Evolutionary conservation across 306 rosid genomes (phyloP), one percentile per base, ranked within the genome.

Genomic region (Inga laurina): DNA sequence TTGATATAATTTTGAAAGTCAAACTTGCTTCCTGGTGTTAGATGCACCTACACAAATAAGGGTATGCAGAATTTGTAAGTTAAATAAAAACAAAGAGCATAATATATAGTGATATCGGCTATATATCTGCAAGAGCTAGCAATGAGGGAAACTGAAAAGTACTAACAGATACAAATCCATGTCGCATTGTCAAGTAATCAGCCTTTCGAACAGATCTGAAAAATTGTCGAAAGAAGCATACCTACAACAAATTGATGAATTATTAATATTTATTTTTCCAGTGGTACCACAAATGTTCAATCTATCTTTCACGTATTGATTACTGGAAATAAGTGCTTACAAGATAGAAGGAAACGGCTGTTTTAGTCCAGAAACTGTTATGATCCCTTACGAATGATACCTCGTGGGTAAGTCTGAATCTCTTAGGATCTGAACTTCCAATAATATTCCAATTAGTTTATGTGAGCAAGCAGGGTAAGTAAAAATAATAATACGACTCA

Each of bases 1-100:
- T 91, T 93, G 87, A 96, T 96, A 76, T 96, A 96, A 52, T 96
- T 96, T 76, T 96, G 99, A 83, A 96, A 96, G 88, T 96, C 90
- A 82, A 96, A 96, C 83, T 92, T 96, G 84, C 98, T 93, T 77
- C 98, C 98, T 4, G 99, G 97, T 59, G 97, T 93, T 84, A 96
- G 91, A 86, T 96, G 99, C 46, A 96, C 99, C 99, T 96, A 82
- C 35, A 22, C 10, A 84, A 72, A 34, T 69, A 24, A 43, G 69
- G 59, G 62, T 14, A 21, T 22, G 27, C 4, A n/a, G 44, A 43
- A 73, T 34, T 24, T 59, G 52, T 80, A 13, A 51, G 39, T 5
- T 15, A 13, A 4, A 51, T 13, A 51, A 51, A 57, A 65, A 32
- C 35, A 41, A 76, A 22, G 51, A 39, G 8, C 8, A 39, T 39